These are phyloP conservation scores for Adiantum capillusveneris DNA, from an alignment of 75 land plant species.

Conservation along the genomic window DNA sequence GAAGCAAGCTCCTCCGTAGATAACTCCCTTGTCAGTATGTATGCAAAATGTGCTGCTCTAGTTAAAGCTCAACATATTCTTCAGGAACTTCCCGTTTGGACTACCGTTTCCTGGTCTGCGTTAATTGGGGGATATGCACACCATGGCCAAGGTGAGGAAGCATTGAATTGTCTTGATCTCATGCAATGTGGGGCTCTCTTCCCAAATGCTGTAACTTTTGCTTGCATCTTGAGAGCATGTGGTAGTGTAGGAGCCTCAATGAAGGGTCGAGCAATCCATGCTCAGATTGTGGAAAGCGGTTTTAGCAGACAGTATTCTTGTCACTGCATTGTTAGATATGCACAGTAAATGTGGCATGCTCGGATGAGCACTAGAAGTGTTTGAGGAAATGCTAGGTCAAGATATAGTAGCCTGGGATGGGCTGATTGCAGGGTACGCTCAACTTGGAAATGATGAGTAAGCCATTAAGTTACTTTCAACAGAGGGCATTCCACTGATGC, in stretches of 20 bases:
- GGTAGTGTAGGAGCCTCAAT: conserved; percentile 35
- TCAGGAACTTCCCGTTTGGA: conserved; percentile 26
- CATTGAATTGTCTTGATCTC: conserved; percentile 32
- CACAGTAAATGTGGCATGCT: conserved; percentile 53
- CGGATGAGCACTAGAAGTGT: conserved; percentile 20
- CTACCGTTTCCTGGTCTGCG: conserved; percentile 59
- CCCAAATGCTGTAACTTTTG: conserved; percentile 47
- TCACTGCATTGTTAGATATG: conserved; percentile 53
- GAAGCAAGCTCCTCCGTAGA: neutral
- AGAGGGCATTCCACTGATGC: too few species aligned
- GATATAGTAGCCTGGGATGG: conserved; percentile 61
- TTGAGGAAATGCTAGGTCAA: conserved; percentile 25
- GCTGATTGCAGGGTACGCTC: conserved; percentile 42
- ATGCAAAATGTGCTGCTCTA: conserved; percentile 35
- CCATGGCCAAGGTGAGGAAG: conserved; percentile 36
- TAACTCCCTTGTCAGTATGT: conserved; percentile 17
- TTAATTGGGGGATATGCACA: conserved; percentile 54
- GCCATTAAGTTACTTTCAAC: conserved; percentile 34
- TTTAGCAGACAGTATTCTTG: conserved; percentile 25
- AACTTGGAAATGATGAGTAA: conserved; percentile 34
- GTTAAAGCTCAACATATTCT: conserved; percentile 32
- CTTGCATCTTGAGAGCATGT: conserved; percentile 47
- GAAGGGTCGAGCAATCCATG: conserved; percentile 43
- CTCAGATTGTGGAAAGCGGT: conserved; percentile 31
- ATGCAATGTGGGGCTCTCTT: conserved; percentile 26